Conservation (phyloP, 2,329 filamentous ascomycete genomes). For the Periconia digitata region DNA sequence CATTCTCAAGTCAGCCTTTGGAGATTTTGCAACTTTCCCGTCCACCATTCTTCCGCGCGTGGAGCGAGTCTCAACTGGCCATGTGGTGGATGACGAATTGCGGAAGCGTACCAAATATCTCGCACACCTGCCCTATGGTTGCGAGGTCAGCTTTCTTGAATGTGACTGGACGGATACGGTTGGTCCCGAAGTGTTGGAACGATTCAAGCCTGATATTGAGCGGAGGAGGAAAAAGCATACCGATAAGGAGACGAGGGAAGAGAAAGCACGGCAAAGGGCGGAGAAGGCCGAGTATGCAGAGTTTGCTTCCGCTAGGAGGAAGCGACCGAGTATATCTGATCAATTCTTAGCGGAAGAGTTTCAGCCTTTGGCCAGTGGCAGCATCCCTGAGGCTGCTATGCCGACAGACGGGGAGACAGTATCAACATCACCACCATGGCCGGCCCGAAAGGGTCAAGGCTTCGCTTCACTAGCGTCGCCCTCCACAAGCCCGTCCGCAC, state of each 20-base stretch:
- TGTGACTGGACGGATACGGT: slow-evolving; percentile 96
- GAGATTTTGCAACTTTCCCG: slow-evolving; percentile 78
- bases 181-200: slow-evolving; percentile 69
- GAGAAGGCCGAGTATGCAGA: slow-evolving; percentile 76
- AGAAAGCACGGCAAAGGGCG: slow-evolving; percentile 79
- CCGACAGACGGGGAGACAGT: slow-evolving; percentile 35
- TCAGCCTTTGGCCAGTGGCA: slow-evolving; percentile 36
- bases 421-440: slow-evolving; percentile 52
- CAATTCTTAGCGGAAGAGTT: slow-evolving; percentile 56
- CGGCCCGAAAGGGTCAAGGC: slow-evolving; percentile 55
- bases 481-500: slow-evolving; percentile 75
- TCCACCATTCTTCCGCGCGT: slow-evolving; percentile 83
- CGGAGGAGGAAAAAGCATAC: slow-evolving; percentile 72
- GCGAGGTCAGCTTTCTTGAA: slow-evolving; percentile 86
- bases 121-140: slow-evolving; percentile 83
- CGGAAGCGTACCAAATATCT: slow-evolving; percentile 85
- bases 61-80: slow-evolving; percentile 85
- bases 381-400: slow-evolving; percentile 24
- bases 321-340: slow-evolving; percentile 57
- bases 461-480: slow-evolving; percentile 73
- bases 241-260: slow-evolving; percentile 83
- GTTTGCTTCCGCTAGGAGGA: slow-evolving; percentile 66
- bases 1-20: slow-evolving; percentile 87
- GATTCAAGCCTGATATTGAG: slow-evolving; percentile 76
- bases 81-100: slow-evolving; percentile 82